Evolutionary conservation across 2,329 filamentous ascomycete species (phyloP).

Genomic region (Fusarium oligoseptatum): DNA sequence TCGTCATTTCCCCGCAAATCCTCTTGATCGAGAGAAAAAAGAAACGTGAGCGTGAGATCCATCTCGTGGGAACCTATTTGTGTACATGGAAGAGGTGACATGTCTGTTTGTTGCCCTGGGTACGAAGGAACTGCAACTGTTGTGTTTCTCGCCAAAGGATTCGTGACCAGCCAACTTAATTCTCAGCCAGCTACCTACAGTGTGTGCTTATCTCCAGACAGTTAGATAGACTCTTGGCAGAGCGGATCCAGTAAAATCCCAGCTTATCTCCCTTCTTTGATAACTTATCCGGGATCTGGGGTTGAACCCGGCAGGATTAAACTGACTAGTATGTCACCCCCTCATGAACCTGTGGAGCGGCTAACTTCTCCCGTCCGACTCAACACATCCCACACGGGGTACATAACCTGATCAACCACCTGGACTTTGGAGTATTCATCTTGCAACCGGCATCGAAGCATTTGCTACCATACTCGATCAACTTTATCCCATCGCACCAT

Average conservation of each 20-base stretch:
- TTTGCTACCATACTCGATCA: background rate
- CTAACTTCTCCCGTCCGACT: background rate
- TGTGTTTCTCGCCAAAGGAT: no score
- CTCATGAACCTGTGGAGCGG: background rate
- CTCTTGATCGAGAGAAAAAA: background rate
- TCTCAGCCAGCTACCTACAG: background rate
- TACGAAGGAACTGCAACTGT: no score
- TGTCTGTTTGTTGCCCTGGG: no score
- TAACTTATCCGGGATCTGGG: conserved; percentile 2
- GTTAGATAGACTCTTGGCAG: conserved; percentile 4
- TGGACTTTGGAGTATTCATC: background rate
- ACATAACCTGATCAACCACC: conserved; percentile 7
- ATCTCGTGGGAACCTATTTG: background rate
- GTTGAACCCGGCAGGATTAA: background rate
- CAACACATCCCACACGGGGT: background rate
- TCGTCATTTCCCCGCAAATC: conserved; percentile 9
- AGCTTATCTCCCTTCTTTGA: conserved; percentile 1
- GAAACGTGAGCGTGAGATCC: background rate
- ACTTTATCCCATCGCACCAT: background rate
- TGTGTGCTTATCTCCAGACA: background rate
- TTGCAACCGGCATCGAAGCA: background rate
- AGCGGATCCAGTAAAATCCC: background rate
- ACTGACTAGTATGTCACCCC: background rate
- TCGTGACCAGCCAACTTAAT: background rate
- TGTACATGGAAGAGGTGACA: no score